Base-by-base conservation (phyloP, 345 rosid genomes). In the Populus simonii region DNA sequence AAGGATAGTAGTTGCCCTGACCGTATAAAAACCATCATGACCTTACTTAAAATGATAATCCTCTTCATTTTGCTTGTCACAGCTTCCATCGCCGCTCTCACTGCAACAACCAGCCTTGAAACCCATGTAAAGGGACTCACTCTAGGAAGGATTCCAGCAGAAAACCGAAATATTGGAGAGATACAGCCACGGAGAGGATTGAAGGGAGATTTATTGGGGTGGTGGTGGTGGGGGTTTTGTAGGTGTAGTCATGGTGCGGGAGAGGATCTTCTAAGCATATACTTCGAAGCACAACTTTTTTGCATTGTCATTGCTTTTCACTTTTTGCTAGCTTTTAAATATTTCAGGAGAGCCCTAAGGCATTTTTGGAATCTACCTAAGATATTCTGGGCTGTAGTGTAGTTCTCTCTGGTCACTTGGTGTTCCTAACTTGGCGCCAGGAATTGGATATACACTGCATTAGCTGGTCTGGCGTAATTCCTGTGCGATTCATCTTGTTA, bases 1-100 rank as follows among this genome's bases (percentile, higher is more conserved):
- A 86, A 86, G 89, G 80, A 78, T 74, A 51, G 63, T 39, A 80
- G 85, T 86, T 84, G 89, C 89, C 89, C 89, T 81, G 65, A 73
- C 62, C 80, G 73, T 77, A 47, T 31, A 31, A 68, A 11, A 70
- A 82, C 80, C 81, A 80, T 73, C 81, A 79, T 45, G 83, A 81
- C 78, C 39, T 74, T 67, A 73, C 70, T 75, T 45, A 35, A 23
- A 17, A n/a, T n/a, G 53, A 73, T 3, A 38, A 22, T 22, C 65
- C n/a, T 62, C 69, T 33, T 75, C 62, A 27, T 39, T 16, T 39
- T 70, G 20, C n/a, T 61, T 55, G 62, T 53, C 47, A 3, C 47
- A 25, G 18, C 66, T 76, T 74, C 70, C 36, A 29, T 9, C 12
- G 7, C 62, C 80, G 33, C 27, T 43, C 16, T 57, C 73, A n/a